Evolutionary conservation across 202 grass and related monocot species (phyloP).

Genomic region (Zizania palustris): DNA sequence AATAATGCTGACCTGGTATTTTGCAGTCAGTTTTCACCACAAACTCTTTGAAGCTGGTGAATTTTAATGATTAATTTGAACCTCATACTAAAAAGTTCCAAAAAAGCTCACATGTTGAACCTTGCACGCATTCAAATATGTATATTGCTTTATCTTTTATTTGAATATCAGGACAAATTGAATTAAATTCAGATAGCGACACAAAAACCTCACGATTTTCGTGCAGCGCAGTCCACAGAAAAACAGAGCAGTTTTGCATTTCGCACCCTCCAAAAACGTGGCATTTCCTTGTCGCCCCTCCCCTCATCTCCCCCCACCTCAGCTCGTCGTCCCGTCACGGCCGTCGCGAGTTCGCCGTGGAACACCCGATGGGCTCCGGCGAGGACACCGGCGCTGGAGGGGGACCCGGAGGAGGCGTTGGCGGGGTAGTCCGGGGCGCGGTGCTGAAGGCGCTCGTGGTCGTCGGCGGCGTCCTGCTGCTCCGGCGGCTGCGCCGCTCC

Average conservation of each 20-base stretch:
- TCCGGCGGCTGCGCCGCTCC: constrained; percentile 84
- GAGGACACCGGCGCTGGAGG: constrained; percentile 30
- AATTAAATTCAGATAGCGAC: neutral
- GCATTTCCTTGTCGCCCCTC: constrained; percentile 2
- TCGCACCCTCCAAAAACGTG: neutral
- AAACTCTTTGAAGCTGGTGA: too few relatives aligned
- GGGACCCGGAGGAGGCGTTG: constrained; percentile 20
- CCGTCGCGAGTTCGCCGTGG: constrained; percentile 43
- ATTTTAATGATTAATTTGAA: too few relatives aligned
- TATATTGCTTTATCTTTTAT: too few relatives aligned
- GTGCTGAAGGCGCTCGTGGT: constrained; percentile 83
- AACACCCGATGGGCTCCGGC: constrained; percentile 58
- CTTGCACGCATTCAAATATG: too few relatives aligned
- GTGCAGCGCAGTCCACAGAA: constrained; percentile 2
- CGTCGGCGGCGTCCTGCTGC: constrained; percentile 71
- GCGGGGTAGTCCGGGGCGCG: constrained; percentile 57
- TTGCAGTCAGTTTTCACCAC: too few relatives aligned
- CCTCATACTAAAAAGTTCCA: too few relatives aligned
- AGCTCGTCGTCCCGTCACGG: neutral
- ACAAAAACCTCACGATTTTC: neutral
- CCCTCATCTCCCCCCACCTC: constrained; percentile 9
- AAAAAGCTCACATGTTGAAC: too few relatives aligned
- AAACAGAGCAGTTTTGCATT: neutral
- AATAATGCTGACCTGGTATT: too few relatives aligned
- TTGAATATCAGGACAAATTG: neutral